Conservation (phyloP, 345 rosid genomes). For the Euphorbia tirucalli region DNA sequence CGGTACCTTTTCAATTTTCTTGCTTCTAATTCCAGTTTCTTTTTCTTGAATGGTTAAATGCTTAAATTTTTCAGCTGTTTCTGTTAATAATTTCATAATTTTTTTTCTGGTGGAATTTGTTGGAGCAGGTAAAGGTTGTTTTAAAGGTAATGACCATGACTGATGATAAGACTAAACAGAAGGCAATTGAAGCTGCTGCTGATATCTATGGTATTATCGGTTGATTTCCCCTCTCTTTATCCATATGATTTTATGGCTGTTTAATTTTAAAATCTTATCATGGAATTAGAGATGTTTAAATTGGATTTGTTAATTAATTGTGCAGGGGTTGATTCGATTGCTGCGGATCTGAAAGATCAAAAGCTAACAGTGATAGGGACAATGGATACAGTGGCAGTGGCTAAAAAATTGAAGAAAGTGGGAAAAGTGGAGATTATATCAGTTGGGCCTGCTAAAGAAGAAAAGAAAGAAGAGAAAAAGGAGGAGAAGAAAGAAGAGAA, state of each 20-base stretch:
- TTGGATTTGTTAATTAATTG: background rate
- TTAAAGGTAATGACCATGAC: slow-evolving; percentile 88
- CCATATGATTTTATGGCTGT: background rate
- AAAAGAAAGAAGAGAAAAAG: slow-evolving; percentile 78
- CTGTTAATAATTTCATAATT: background rate
- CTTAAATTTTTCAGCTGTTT: background rate
- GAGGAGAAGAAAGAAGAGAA: slow-evolving; percentile 57
- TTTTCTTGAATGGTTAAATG: background rate
- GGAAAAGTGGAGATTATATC: slow-evolving; percentile 87
- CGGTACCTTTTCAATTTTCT: slow-evolving; percentile 33
- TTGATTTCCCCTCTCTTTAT: background rate
- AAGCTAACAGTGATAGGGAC: slow-evolving; percentile 79
- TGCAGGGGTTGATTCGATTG: slow-evolving; percentile 85
- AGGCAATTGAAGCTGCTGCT: slow-evolving; percentile 88
- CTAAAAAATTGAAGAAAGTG: slow-evolving; percentile 84
- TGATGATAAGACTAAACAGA: slow-evolving; percentile 85
- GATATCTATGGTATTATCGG: slow-evolving; percentile 66
- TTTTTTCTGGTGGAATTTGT: too few species aligned
- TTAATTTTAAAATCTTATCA: too few species aligned
- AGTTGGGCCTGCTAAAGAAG: slow-evolving; percentile 92
- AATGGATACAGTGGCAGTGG: slow-evolving; percentile 87
- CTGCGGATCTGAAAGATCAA: slow-evolving; percentile 84
- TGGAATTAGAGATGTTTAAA: too few species aligned
- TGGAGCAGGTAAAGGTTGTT: slow-evolving; percentile 74
- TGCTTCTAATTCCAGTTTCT: background rate